Conservation (phyloP, 148 eudicot genomes). For the Dysphania ambrosioides region DNA sequence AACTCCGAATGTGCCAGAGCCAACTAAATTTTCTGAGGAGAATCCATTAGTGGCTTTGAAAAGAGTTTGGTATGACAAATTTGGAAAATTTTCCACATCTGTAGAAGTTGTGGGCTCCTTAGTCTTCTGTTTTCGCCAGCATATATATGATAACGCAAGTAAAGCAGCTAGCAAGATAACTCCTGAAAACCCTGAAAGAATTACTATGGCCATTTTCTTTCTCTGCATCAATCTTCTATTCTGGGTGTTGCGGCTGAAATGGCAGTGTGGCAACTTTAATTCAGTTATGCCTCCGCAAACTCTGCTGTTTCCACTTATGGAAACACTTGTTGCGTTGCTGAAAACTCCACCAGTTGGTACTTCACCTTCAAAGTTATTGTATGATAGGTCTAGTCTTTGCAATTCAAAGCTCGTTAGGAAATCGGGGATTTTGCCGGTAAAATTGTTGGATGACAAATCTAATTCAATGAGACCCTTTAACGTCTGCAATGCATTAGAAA, state of each 20-base stretch:
- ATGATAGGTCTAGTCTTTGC: conserved; percentile 26
- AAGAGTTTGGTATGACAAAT: conserved; percentile 18
- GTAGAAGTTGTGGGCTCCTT: neutral
- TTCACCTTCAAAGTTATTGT: conserved; percentile 39
- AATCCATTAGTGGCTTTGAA: conserved; percentile 26
- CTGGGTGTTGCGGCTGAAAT: neutral
- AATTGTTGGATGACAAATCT: conserved; percentile 28
- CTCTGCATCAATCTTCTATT: neutral
- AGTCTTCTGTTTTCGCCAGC: neutral
- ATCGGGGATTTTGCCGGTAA: conserved; percentile 33
- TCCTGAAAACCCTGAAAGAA: neutral
- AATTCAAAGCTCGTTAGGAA: conserved; percentile 12
- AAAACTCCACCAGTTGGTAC: conserved; percentile 37
- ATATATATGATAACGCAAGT: neutral
- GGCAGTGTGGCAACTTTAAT: conserved; percentile 29
- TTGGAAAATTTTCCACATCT: neutral
- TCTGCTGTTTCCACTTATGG: conserved; percentile 32
- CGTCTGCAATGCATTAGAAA: conserved; percentile 23
- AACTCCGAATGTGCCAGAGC: conserved; percentile 22
- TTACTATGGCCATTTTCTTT: neutral
- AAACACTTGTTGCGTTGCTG: conserved; percentile 28
- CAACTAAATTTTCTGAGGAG: conserved; percentile 18
- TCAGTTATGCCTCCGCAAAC: conserved; percentile 40
- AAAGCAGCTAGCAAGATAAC: conserved; percentile 7
- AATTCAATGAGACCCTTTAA: conserved; percentile 23